Conservation (phyloP, 768 basidiomycete genomes). For the Leccinellum rugosiceps region DNA sequence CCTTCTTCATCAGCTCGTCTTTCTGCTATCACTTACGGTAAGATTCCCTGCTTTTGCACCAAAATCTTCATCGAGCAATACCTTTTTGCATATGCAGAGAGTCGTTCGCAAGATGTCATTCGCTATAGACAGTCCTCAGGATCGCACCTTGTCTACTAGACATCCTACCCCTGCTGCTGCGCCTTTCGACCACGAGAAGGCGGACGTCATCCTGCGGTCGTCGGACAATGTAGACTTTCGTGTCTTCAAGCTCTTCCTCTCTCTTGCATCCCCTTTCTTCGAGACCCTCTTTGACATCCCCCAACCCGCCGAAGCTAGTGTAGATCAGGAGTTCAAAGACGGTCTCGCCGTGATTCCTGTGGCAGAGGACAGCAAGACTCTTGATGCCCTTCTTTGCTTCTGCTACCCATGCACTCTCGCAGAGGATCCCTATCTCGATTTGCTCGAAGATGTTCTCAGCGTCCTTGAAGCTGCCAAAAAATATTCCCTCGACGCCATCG, state of each 20-base stretch:
- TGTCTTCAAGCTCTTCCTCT: background rate
- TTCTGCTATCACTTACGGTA: background rate
- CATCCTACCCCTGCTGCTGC: background rate
- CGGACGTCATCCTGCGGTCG: background rate
- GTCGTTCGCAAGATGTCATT: background rate
- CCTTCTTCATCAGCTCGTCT: background rate
- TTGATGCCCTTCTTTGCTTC: slow-evolving; percentile 13
- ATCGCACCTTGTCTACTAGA: background rate
- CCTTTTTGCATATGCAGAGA: background rate
- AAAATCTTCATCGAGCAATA: background rate
- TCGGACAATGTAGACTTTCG: background rate
- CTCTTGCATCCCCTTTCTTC: background rate
- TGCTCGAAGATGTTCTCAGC: background rate
- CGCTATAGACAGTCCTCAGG: background rate
- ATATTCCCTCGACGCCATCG: background rate
- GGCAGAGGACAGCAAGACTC: background rate
- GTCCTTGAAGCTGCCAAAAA: background rate
- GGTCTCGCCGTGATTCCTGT: background rate
- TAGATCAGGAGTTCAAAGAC: background rate
- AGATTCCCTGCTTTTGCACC: background rate
- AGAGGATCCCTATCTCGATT: background rate
- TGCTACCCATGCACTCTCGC: slow-evolving; percentile 14
- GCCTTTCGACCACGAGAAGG: background rate
- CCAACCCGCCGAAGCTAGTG: background rate
- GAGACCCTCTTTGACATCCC: background rate